A percentile compares a stretch with the other conserved stretches of the same genome.
Conservation (phyloP, 148 eudicot species). For the Rhododendron simsii region DNA sequence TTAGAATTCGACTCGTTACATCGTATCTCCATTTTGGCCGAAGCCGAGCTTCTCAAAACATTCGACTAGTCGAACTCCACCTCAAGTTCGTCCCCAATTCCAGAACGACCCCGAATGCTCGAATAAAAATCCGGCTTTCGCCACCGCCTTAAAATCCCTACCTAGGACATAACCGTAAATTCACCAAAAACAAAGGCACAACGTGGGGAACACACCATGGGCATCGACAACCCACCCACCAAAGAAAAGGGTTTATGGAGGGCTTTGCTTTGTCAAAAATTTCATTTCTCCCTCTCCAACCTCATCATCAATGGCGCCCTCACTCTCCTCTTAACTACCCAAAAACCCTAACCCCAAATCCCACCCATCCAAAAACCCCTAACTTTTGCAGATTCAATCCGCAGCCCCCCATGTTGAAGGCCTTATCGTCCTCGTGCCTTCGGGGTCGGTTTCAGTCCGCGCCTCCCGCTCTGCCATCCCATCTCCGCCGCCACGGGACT, state of each 20-base stretch:
- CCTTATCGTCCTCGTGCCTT: constrained; percentile 29
- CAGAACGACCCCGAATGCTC: neutral
- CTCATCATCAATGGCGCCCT: constrained; percentile 8
- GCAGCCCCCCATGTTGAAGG: constrained; percentile 45
- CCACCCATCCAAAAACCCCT: neutral
- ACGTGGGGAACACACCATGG: neutral
- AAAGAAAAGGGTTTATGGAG: constrained; percentile 36
- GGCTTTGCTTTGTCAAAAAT: constrained; percentile 24
- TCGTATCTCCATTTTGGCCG: neutral
- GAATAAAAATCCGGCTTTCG: neutral
- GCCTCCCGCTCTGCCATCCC: constrained; percentile 18
- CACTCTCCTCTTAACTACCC: neutral
- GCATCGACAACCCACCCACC: neutral
- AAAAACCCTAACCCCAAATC: neutral
- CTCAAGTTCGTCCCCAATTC: neutral
- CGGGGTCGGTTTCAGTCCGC: constrained; percentile 25
- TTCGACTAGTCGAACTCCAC: neutral
- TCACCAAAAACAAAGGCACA: neutral
- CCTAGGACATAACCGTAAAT: neutral
- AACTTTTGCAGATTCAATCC: neutral
- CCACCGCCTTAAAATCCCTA: neutral
- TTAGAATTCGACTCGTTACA: too few relatives aligned
- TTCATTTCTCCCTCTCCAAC: neutral
- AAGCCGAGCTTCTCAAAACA: neutral
- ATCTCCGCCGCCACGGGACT: constrained; percentile 28